Evolutionary conservation across 257 asterid genomes (phyloP), one percentile per base, ranked within the genome.

Genomic region (Solanum sejunctum): DNA sequence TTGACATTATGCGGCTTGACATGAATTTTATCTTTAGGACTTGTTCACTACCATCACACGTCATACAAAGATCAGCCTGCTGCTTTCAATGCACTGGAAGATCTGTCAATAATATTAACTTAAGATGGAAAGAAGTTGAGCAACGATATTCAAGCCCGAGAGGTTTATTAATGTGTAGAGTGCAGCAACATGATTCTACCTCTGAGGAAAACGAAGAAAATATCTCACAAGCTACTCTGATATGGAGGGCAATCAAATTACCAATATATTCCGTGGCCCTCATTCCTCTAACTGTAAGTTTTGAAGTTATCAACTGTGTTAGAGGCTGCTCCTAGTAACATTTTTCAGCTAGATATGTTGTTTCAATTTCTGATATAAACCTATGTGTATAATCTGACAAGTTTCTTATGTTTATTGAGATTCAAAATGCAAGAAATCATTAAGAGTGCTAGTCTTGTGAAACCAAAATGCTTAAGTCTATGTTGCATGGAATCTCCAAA

Each of bases 181-280:
- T 88, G 69, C 86, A 82, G 70, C 60, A 83, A 36, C 60, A 63
- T 49, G 86, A 81, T 79, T 64, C 72, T 26, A 61, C 60, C 67
- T 41, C 39, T 84, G 91, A 87, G 86, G 91, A 66, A 56, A 85
- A 81, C 80, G 86, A 85, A 66, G 93, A 90, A 52, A 61, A 86
- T 84, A 71, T 92, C 81, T 91, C 95, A 49, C 87, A 87, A 85
- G 92, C 95, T 61, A 94, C 93, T 89, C 86, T 93, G 89, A 90
- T 92, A 85, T 92, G 99, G 98, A 92, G 98, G 88, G 98, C 98
- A 69, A 88, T 92, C 87, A 95, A 95, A 84, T 86, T 95, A 72
- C 98, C 98, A 10, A 94, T 90, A 85, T 92, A 90, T 57, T 87
- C 92, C 0, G 92, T 90, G 26, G 98, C 99, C 28, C 84, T 94